Conservation (phyloP, 2,329 filamentous ascomycete species). For the Colletotrichum australisinense region DNA sequence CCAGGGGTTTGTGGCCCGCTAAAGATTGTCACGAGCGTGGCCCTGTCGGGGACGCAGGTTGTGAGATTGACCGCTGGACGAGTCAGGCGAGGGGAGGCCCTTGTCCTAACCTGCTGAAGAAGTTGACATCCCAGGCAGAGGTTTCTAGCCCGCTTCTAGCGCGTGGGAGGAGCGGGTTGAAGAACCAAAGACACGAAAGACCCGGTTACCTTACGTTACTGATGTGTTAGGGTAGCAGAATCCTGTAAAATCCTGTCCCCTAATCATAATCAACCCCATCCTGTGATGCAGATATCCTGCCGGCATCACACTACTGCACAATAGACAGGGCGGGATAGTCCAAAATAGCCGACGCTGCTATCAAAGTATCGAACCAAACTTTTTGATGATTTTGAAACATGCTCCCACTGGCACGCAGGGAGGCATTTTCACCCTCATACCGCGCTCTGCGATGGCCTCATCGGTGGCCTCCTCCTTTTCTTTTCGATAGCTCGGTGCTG, state of each 20-base stretch:
- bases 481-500: neutral
- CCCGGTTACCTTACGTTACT: neutral
- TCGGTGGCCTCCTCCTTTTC: neutral
- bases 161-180: neutral
- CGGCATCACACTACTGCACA: neutral
- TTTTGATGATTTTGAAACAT: constrained; percentile 12
- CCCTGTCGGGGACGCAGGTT: neutral
- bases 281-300: neutral
- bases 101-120: constrained; percentile 10
- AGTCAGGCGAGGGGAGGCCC: constrained; percentile 24
- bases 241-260: neutral
- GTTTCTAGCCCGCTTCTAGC: constrained; percentile 33
- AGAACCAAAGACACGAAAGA: neutral
- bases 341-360: neutral
- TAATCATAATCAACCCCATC: neutral
- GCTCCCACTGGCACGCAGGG: neutral
- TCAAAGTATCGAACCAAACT: neutral
- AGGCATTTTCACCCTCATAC: neutral
- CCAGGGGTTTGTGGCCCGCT: constrained; percentile 13
- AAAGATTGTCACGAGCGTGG: neutral
- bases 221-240: neutral
- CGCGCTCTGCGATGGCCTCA: neutral
- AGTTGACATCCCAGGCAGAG: constrained; percentile 12
- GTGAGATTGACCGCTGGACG: constrained; percentile 19
- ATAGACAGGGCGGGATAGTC: neutral